Evolutionary conservation across 2,329 filamentous ascomycete genomes (phyloP).

Genomic region (Akanthomyces lecanii): DNA sequence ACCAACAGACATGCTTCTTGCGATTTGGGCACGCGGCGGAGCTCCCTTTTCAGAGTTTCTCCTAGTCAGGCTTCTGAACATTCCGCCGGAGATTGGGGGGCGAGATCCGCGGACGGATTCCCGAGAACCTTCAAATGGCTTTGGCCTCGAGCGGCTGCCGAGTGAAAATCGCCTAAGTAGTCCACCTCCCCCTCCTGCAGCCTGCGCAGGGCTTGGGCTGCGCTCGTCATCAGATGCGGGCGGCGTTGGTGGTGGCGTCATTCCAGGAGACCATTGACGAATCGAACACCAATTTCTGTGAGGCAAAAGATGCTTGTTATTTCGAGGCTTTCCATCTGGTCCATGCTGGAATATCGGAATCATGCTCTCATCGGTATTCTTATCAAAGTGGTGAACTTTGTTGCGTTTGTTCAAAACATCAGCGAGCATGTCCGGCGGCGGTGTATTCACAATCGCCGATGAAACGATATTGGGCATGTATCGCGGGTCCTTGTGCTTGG

Average conservation of each 20-base stretch:
- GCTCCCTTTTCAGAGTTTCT: constrained; percentile 33
- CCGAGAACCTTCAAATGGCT: constrained; percentile 35
- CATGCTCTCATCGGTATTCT: constrained; percentile 88
- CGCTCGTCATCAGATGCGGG: constrained; percentile 45
- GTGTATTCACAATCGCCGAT: constrained; percentile 89
- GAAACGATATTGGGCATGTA: constrained; percentile 97
- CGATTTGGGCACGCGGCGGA: constrained; percentile 39
- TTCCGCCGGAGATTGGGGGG: constrained; percentile 46
- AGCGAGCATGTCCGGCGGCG: constrained; percentile 80
- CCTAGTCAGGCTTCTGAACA: constrained; percentile 44
- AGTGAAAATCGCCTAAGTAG: constrained; percentile 45
- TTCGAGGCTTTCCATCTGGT: constrained; percentile 82
- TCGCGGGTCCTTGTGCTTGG: constrained; percentile 87
- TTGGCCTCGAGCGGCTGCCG: constrained; percentile 30
- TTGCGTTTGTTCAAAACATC: constrained; percentile 93
- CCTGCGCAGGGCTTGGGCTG: constrained; percentile 35
- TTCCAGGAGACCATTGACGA: constrained; percentile 73
- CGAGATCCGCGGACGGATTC: constrained; percentile 40
- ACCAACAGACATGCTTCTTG: constrained; percentile 59
- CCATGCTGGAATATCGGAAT: constrained; percentile 88
- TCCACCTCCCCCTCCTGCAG: constrained; percentile 30
- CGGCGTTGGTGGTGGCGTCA: constrained; percentile 68
- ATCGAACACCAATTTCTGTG: constrained; percentile 96
- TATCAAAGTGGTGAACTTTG: constrained; percentile 68
- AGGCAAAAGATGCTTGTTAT: constrained; percentile 85